phyloP scores from a whole-genome alignment of 164 flowering plant species.

The Cinnamomum chago region DNA sequence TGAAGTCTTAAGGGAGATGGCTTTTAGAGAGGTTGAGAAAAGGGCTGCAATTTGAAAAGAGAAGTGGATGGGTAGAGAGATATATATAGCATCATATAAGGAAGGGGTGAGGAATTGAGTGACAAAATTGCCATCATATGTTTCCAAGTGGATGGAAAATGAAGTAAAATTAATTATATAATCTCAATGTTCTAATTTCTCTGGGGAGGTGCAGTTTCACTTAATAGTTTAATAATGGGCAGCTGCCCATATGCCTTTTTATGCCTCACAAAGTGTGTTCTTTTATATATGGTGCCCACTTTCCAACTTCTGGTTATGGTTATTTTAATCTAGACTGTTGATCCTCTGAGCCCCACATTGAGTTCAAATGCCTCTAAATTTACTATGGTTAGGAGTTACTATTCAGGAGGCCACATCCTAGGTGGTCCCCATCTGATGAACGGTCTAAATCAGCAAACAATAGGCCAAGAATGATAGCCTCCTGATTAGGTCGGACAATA shows the following conservation, averaged over 20 bases:
- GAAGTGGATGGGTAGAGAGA: not conserved
- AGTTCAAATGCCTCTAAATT: too few relatives aligned
- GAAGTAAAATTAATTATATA: not conserved
- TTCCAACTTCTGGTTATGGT: not conserved
- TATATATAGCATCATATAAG: not conserved
- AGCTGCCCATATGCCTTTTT: not conserved
- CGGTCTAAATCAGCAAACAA: not conserved
- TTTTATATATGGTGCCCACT: not conserved
- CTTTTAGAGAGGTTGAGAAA: slow-evolving; percentile 5
- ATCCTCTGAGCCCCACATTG: too few relatives aligned
- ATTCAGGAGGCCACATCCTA: too few relatives aligned
- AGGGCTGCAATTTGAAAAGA: not conserved
- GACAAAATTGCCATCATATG: not conserved
- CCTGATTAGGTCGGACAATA: not conserved
- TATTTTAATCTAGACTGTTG: not conserved
- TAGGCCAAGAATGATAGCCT: not conserved
- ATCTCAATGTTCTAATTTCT: too few relatives aligned
- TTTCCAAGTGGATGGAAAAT: not conserved
- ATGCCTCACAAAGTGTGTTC: not conserved
- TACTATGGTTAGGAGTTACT: too few relatives aligned
- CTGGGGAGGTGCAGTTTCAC: not conserved
- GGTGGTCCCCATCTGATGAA: too few relatives aligned
- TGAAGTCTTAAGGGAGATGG: slow-evolving; percentile 9
- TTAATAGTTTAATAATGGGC: not conserved
- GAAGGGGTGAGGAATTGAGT: not conserved